These are phyloP conservation scores for Hermanozyma aechmeae DNA, from an alignment of 805 yeast species.

Conservation along the genomic window DNA sequence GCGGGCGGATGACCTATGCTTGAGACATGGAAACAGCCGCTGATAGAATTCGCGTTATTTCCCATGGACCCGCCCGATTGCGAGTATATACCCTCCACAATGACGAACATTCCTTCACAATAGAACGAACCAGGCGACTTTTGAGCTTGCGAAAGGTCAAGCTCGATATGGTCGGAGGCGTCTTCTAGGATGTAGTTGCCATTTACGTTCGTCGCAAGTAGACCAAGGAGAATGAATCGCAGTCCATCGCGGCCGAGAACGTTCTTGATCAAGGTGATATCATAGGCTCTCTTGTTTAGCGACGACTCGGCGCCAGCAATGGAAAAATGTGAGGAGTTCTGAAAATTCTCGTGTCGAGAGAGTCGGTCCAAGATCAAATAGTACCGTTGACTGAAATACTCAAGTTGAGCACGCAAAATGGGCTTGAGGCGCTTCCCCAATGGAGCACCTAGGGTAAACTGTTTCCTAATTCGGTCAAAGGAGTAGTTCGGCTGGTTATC, in stretches of 20 bases:
- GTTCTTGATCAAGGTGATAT: slow-evolving; percentile 69
- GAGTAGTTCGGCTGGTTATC: slow-evolving; percentile 53
- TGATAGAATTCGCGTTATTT: slow-evolving; percentile 19
- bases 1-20: slow-evolving; percentile 83
- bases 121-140: slow-evolving; percentile 60
- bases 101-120: slow-evolving; percentile 65
- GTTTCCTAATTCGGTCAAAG: slow-evolving; percentile 55
- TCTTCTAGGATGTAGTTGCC: slow-evolving; percentile 80
- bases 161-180: slow-evolving; percentile 60
- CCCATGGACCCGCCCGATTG: slow-evolving; percentile 42
- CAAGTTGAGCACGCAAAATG: slow-evolving; percentile 13
- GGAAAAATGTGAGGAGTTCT: slow-evolving; percentile 36
- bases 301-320: slow-evolving; percentile 32
- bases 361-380: slow-evolving; percentile 60
- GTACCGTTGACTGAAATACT: slow-evolving; percentile 46
- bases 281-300: slow-evolving; percentile 7
- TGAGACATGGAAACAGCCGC: slow-evolving; percentile 57
- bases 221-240: slow-evolving; percentile 70
- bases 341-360: slow-evolving; percentile 68
- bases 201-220: slow-evolving; percentile 50
- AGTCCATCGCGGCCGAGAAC: slow-evolving; percentile 77
- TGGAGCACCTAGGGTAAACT: slow-evolving; percentile 27
- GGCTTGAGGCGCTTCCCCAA: slow-evolving; percentile 4
- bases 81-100: slow-evolving; percentile 80
- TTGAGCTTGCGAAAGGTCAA: slow-evolving; percentile 54